A percentile compares a stretch with the other conserved stretches of the same genome.
phyloP scores from a whole-genome alignment of 805 yeast species.

The Saccharomyces cerevisiae region DNA sequence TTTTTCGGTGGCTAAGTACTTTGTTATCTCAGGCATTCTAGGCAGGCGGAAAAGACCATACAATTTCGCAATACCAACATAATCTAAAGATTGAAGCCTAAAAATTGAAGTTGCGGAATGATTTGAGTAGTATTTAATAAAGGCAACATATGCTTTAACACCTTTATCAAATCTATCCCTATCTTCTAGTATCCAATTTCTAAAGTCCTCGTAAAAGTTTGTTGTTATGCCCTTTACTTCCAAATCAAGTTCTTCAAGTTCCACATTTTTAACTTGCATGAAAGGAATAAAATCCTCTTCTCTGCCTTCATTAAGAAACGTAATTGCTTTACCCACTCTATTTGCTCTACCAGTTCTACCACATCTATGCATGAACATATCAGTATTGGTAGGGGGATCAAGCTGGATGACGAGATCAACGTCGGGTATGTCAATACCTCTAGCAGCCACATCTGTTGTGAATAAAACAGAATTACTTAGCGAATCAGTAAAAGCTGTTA shows the following conservation, averaged over 20 bases:
- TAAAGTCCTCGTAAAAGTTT: constrained; percentile 25
- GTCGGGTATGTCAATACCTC: constrained; percentile 92
- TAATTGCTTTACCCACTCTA: constrained; percentile 67
- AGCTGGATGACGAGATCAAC: constrained; percentile 90
- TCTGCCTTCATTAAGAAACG: constrained; percentile 61
- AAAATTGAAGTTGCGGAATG: constrained; percentile 86
- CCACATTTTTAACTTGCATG: constrained; percentile 62
- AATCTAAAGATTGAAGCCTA: constrained; percentile 62
- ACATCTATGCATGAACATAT: constrained; percentile 83
- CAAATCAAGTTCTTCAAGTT: constrained; percentile 35
- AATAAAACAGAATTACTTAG: constrained; percentile 51
- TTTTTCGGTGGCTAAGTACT: constrained; percentile 42
- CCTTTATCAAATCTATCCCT: constrained; percentile 78
- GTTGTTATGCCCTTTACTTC: constrained; percentile 7
- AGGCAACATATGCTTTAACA: constrained; percentile 72
- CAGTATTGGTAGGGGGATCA: constrained; percentile 93
- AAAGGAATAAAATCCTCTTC: constrained; percentile 80
- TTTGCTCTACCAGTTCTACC: constrained; percentile 96
- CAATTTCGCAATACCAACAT: constrained; percentile 59
- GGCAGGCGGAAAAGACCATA: constrained; percentile 82
- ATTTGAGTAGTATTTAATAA: constrained; percentile 73
- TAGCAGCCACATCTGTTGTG: constrained; percentile 97
- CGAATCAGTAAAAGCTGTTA: constrained; percentile 49
- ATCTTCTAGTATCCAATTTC: constrained; percentile 59
- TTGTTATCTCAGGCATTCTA: constrained; percentile 82